Percentiles rank a stretch among this genome's conserved stretches.
Evolutionary conservation across 345 rosid species (phyloP).

Genomic region (Pseudoturritis turrita): DNA sequence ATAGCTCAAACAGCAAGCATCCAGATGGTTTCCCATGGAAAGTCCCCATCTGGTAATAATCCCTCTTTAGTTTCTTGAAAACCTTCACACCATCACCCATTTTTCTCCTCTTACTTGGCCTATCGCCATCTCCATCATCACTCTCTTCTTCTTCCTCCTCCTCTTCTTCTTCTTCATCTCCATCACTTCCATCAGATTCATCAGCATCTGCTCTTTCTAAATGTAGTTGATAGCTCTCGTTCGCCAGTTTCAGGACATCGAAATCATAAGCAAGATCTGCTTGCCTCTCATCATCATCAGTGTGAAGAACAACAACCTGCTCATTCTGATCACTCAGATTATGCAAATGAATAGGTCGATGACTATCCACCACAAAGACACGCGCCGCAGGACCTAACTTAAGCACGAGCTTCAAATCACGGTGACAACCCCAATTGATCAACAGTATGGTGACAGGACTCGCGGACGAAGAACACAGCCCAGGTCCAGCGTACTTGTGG

Average conservation of each 20-base stretch:
- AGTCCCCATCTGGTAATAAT: constrained; percentile 77
- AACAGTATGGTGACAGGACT: constrained; percentile 57
- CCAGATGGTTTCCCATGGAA: constrained; percentile 97
- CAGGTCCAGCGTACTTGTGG: constrained; percentile 60
- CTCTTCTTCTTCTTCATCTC: constrained; percentile 32
- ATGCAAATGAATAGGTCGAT: constrained; percentile 89
- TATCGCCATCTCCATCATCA: constrained; percentile 38
- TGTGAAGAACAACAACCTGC: constrained; percentile 74
- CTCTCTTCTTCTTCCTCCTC: constrained; percentile 15
- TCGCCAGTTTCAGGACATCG: constrained; percentile 70
- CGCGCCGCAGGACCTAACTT: constrained; percentile 51
- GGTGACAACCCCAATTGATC: constrained; percentile 92
- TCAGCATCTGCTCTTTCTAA: constrained; percentile 13
- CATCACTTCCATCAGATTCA: constrained; percentile 14
- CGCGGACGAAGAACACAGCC: constrained; percentile 43
- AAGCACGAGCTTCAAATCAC: constrained; percentile 59
- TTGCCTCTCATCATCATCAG: constrained; percentile 76
- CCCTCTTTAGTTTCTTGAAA: constrained; percentile 62
- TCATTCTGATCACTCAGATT: constrained; percentile 70
- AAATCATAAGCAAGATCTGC: constrained; percentile 84
- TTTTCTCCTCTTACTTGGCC: constrained; percentile 68
- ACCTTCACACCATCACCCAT: constrained; percentile 44
- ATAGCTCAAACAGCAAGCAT: constrained; percentile 72
- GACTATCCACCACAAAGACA: constrained; percentile 90
- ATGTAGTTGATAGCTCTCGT: constrained; percentile 46